phyloP scores from a whole-genome alignment of 116 monocot species.

The Posidonia oceanica region DNA sequence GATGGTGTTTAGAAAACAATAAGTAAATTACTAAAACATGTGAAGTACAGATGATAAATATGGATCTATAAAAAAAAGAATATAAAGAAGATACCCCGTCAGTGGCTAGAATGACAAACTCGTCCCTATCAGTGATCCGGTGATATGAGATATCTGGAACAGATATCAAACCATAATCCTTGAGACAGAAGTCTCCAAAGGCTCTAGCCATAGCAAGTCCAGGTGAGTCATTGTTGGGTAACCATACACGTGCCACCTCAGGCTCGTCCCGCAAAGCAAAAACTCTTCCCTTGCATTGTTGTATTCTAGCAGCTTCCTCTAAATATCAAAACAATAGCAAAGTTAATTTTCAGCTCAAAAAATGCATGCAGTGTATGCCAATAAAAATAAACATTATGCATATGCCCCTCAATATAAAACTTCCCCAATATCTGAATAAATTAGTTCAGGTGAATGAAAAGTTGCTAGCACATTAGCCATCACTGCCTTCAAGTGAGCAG shows the following conservation, averaged over 20 bases:
- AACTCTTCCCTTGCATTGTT: conserved; percentile 70
- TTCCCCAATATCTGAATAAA: no score
- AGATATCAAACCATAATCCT: conserved; percentile 76
- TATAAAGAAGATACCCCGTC: conserved; percentile 41
- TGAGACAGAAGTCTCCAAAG: conserved; percentile 78
- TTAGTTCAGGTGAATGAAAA: no score
- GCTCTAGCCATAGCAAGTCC: conserved; percentile 80
- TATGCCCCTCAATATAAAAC: no score
- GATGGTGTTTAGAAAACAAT: no score
- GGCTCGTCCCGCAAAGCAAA: conserved; percentile 80
- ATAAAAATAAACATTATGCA: neutral
- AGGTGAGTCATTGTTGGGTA: conserved; percentile 72
- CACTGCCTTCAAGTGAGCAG: no score
- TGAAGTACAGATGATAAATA: neutral
- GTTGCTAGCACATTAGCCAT: no score
- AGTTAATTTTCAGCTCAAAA: neutral
- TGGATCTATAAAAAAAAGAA: neutral
- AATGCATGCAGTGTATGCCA: neutral
- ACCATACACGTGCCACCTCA: conserved; percentile 73
- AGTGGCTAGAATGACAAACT: conserved; percentile 68
- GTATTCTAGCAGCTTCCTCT: conserved; percentile 73
- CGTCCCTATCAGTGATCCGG: conserved; percentile 48
- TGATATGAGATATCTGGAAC: conserved; percentile 68
- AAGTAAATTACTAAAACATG: no score
- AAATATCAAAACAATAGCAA: neutral